Evolutionary conservation across 2,329 filamentous ascomycete species (phyloP).

Genomic region (Sphaerostilbella broomeana): DNA sequence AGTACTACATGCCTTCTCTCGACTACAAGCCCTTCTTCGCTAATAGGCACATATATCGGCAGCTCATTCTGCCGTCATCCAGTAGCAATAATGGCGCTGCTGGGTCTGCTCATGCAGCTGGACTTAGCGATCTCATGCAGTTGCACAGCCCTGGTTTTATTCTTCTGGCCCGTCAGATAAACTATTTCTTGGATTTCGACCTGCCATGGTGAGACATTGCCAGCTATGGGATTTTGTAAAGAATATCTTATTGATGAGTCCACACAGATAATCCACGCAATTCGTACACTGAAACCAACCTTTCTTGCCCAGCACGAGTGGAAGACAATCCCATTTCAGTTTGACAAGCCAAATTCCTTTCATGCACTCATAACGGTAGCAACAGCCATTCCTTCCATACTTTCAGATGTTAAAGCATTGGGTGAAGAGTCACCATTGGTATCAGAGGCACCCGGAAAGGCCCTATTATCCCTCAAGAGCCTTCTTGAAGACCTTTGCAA

Average conservation of each 20-base stretch:
- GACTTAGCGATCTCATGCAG: slow-evolving; percentile 28
- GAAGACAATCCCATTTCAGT: slow-evolving; percentile 26
- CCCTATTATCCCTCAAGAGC: background rate
- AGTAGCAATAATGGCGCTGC: slow-evolving; percentile 12
- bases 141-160: slow-evolving; percentile 25
- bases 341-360: slow-evolving; percentile 21
- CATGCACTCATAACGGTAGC: slow-evolving; percentile 27
- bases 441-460: background rate
- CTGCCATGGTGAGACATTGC: slow-evolving; percentile 27
- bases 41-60: background rate
- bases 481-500: background rate
- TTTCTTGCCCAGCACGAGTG: slow-evolving; percentile 27
- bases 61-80: slow-evolving; percentile 27
- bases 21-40: background rate
- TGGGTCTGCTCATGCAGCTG: slow-evolving; percentile 28
- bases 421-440: background rate
- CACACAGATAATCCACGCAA: slow-evolving; percentile 24
- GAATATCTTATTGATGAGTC: background rate
- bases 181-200: slow-evolving; percentile 35
- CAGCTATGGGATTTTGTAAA: background rate
- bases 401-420: slow-evolving; percentile 18
- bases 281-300: slow-evolving; percentile 22
- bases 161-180: slow-evolving; percentile 28
- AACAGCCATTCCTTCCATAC: slow-evolving; percentile 23
- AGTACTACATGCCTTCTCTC: background rate